Percentiles rank a stretch among this genome's conserved stretches.
phyloP scores from a whole-genome alignment of 75 land plant species.

The Ceratopteris richardii region DNA sequence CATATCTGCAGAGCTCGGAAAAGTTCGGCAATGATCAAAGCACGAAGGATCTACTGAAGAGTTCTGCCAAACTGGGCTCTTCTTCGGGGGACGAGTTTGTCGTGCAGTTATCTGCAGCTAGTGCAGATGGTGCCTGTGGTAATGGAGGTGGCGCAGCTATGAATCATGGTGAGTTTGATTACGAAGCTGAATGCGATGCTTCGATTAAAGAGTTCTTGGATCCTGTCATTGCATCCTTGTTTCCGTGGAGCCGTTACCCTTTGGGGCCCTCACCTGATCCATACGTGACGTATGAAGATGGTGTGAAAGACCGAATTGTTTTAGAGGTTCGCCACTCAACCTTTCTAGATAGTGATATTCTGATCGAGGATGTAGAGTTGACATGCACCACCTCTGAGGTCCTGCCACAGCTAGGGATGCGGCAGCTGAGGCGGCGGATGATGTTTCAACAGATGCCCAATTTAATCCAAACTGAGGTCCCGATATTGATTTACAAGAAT shows the following conservation, averaged over 20 bases:
- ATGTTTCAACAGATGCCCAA: conserved; percentile 81
- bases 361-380: conserved; percentile 76
- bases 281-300: conserved; percentile 53
- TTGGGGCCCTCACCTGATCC: conserved; percentile 31
- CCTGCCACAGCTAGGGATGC: not conserved
- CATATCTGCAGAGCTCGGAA: not conserved
- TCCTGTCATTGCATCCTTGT: conserved; percentile 46
- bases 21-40: not conserved
- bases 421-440: conserved; percentile 46
- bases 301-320: conserved; percentile 26
- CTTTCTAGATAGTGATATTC: conserved; percentile 47
- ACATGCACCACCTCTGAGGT: conserved; percentile 1
- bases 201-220: conserved; percentile 25
- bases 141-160: conserved; percentile 1
- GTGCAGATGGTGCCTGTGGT: not conserved
- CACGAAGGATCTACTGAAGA: not conserved
- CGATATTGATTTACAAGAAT: conserved; percentile 15
- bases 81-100: not conserved
- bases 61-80: not conserved
- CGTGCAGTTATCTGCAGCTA: not conserved
- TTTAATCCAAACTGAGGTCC: conserved; percentile 68
- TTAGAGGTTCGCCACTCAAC: conserved; percentile 44
- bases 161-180: not conserved
- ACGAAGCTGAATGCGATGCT: conserved; percentile 7
- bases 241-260: conserved; percentile 26